Percentiles rank a stretch among this genome's conserved stretches.
Evolutionary conservation across 1,139 yeast genomes (phyloP).

Genomic region (Debaryomyces singareniensis): DNA sequence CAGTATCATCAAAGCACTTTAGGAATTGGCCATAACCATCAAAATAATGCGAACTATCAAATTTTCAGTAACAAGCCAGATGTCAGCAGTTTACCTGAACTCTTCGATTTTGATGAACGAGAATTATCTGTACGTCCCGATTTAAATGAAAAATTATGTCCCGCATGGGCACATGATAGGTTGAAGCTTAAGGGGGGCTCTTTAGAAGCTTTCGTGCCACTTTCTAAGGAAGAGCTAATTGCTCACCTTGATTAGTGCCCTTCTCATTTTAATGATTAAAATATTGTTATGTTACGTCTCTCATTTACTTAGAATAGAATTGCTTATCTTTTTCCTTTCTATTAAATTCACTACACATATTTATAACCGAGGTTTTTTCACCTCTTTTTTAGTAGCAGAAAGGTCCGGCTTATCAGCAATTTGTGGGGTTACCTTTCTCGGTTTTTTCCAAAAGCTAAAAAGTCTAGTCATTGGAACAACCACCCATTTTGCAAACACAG

Average conservation of each 20-base stretch:
- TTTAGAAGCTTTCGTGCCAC: conserved; percentile 28
- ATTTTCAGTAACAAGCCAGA: conserved; percentile 37
- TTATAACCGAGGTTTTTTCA: conserved; percentile 29
- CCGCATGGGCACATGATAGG: conserved; percentile 29
- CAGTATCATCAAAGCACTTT: conserved; percentile 20
- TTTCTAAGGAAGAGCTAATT: conserved; percentile 26
- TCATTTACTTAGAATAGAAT: background rate
- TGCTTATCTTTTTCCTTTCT: background rate
- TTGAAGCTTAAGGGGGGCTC: conserved; percentile 22
- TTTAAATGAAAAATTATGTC: conserved; percentile 31
- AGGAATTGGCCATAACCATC: conserved; percentile 7
- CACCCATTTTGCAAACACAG: conserved; percentile 57
- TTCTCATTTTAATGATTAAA: background rate
- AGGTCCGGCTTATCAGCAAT: background rate
- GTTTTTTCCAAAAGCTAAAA: conserved; percentile 12
- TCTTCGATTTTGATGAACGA: conserved; percentile 45
- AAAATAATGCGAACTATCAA: conserved; percentile 29
- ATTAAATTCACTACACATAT: conserved; percentile 1
- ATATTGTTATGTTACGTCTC: background rate
- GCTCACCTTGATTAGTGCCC: conserved; percentile 27
- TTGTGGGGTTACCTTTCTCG: background rate
- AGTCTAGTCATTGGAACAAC: conserved; percentile 46
- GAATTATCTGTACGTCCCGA: conserved; percentile 38
- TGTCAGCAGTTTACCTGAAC: conserved; percentile 35
- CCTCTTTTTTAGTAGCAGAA: conserved; percentile 11